A percentile compares a stretch with the other conserved stretches of the same genome.
Conservation (phyloP, 257 asterid species). For the Petrea volubilis region DNA sequence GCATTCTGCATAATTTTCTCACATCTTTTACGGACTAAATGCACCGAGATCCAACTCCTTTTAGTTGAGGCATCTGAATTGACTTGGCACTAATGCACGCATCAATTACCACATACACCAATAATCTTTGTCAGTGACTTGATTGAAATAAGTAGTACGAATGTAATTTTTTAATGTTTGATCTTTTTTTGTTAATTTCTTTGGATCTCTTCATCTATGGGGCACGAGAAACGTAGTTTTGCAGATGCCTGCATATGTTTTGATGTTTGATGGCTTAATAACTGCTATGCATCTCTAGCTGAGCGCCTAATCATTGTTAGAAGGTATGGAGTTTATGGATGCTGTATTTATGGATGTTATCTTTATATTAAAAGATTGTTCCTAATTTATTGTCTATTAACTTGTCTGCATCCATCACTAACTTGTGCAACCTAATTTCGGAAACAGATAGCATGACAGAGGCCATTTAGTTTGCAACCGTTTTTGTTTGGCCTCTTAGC, state of each 20-base stretch:
- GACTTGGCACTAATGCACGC: neutral
- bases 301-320: slow-evolving; percentile 15
- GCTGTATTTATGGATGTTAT: neutral
- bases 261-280: slow-evolving; percentile 27
- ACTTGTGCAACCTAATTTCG: slow-evolving; percentile 12
- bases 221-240: slow-evolving; percentile 22
- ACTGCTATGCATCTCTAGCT: slow-evolving; percentile 24
- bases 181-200: slow-evolving; percentile 2
- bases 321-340: slow-evolving; percentile 39
- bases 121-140: neutral
- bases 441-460: neutral
- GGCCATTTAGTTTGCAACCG: slow-evolving; percentile 12
- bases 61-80: neutral
- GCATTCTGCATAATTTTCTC: neutral
- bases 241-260: slow-evolving; percentile 37
- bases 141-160: neutral
- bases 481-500: slow-evolving; percentile 24
- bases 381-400: slow-evolving; percentile 11
- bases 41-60: neutral
- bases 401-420: neutral
- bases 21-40: slow-evolving; percentile 1
- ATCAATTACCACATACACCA: neutral
- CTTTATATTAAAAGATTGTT: neutral
- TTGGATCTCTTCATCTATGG: neutral
- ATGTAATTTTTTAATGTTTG: neutral